Conservation (phyloP, 2,329 filamentous ascomycete species). For the Fonsecaea pedrosoi region DNA sequence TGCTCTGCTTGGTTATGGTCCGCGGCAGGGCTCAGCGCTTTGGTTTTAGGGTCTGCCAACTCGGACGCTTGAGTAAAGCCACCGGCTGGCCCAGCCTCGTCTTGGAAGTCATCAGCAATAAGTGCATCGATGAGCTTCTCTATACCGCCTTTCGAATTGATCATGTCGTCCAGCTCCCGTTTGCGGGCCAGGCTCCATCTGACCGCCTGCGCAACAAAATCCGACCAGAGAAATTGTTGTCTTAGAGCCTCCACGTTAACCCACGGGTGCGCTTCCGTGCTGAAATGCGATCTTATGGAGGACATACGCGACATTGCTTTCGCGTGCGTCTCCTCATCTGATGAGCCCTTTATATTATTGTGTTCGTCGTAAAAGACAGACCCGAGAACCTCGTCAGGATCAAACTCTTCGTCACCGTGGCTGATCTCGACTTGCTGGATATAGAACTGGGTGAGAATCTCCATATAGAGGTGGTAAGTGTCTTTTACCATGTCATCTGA, state of each 20-base stretch:
- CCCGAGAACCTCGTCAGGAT: conserved; percentile 50
- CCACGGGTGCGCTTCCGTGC: conserved; percentile 43
- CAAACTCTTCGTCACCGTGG: conserved; percentile 44
- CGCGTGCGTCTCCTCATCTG: not conserved
- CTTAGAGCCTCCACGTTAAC: conserved; percentile 55
- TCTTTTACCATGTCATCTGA: conserved; percentile 42
- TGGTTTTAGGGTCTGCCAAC: not conserved
- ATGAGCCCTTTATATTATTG: conserved; percentile 9
- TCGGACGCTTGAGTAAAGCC: not conserved
- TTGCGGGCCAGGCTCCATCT: conserved; percentile 49
- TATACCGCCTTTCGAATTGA: conserved; percentile 29
- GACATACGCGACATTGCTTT: conserved; percentile 16
- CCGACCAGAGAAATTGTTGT: conserved; percentile 57
- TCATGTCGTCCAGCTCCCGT: conserved; percentile 24
- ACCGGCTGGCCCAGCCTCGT: conserved; percentile 1
- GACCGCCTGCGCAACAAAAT: conserved; percentile 54
- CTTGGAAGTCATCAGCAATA: conserved; percentile 11
- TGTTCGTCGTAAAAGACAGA: conserved; percentile 52
- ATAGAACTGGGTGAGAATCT: conserved; percentile 63
- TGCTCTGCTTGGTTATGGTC: not conserved
- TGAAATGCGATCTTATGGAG: conserved; percentile 40
- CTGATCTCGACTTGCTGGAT: conserved; percentile 52
- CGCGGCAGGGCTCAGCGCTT: not conserved
- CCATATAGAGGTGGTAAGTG: conserved; percentile 59
- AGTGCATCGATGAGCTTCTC: conserved; percentile 23